Percentiles rank a stretch among this genome's conserved stretches.
phyloP scores from a whole-genome alignment of 2,329 filamentous ascomycete species.

The Ophiostoma montium region DNA sequence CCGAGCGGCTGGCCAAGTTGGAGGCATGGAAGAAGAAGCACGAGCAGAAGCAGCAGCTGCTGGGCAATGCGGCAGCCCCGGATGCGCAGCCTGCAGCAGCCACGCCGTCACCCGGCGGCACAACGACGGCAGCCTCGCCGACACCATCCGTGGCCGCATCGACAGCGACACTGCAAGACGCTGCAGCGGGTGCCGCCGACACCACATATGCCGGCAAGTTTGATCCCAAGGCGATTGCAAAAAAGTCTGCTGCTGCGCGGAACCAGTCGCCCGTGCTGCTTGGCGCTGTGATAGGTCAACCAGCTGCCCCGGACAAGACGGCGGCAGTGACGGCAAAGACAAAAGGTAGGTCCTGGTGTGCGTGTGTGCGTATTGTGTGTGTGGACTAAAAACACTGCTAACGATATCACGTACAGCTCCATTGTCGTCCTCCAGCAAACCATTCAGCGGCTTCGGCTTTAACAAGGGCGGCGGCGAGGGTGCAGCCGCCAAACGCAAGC shows the following conservation, averaged over 20 bases:
- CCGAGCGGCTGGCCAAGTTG: constrained; percentile 65
- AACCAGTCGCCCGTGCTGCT: constrained; percentile 39
- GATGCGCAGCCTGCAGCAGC: constrained; percentile 47
- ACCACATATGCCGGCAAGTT: constrained; percentile 63
- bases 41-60: constrained; percentile 59
- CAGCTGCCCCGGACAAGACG: not conserved
- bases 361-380: not conserved
- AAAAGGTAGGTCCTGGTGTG: constrained; percentile 4
- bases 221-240: constrained; percentile 73
- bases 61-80: constrained; percentile 44
- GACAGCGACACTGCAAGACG: constrained; percentile 17
- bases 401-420: not conserved
- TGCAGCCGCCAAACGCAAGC: constrained; percentile 51
- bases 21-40: constrained; percentile 90
- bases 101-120: constrained; percentile 11
- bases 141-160: not conserved
- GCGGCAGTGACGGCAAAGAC: not conserved
- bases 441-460: constrained; percentile 73
- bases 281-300: constrained; percentile 27
- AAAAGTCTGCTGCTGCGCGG: constrained; percentile 55
- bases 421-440: constrained; percentile 31
- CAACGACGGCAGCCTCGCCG: constrained; percentile 20
- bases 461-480: constrained; percentile 46
- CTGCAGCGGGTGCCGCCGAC: constrained; percentile 37
- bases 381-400: constrained; percentile 14